These are phyloP conservation scores for Umbelopsis vinacea DNA, from an alignment of 192 early-diverging fungal genomes.

Conservation along the genomic window DNA sequence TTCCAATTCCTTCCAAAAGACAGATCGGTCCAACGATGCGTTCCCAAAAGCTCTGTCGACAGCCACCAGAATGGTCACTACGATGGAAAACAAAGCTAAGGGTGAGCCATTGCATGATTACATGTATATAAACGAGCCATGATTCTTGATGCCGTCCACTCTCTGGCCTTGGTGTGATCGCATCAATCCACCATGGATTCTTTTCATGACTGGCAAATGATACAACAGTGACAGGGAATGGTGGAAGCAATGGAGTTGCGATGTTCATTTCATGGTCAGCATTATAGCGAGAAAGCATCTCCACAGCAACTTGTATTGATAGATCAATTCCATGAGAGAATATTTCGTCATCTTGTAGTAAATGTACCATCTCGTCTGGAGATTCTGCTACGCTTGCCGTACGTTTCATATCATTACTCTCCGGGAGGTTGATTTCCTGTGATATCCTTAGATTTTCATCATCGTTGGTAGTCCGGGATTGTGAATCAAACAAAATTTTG, in stretches of 20 bases:
- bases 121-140: slow-evolving; percentile 54
- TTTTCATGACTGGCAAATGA: slow-evolving; percentile 1
- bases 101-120: slow-evolving; percentile 58
- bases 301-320: slow-evolving; percentile 30
- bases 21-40: slow-evolving; percentile 20
- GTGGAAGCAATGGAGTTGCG: background rate
- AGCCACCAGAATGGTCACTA: background rate
- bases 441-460: background rate
- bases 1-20: background rate
- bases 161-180: background rate
- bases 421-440: background rate
- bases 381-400: background rate
- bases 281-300: slow-evolving; percentile 21
- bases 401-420: background rate
- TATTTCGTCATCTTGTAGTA: slow-evolving; percentile 22
- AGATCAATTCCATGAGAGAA: slow-evolving; percentile 32
- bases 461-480: background rate
- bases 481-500: background rate
- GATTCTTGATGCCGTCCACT: slow-evolving; percentile 16
- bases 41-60: slow-evolving; percentile 29
- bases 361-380: background rate
- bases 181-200: slow-evolving; percentile 7
- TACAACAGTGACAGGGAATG: background rate
- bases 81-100: slow-evolving; percentile 15
- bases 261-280: background rate